Percentiles rank a stretch among this genome's conserved stretches.
Conservation (phyloP, 2,329 filamentous ascomycete genomes). For the Colletotrichum falcatum region DNA sequence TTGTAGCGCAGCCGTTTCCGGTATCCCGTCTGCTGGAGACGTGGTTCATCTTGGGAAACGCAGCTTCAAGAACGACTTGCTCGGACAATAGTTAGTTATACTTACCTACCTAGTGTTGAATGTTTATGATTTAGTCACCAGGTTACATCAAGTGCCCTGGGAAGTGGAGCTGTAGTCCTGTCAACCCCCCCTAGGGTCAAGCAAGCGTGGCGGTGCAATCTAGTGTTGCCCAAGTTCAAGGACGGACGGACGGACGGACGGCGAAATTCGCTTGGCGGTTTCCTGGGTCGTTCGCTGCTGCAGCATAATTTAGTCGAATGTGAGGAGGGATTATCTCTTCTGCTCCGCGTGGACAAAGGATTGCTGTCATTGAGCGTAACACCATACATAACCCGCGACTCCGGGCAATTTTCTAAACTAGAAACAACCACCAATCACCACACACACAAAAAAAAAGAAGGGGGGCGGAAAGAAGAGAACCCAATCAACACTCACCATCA, state of each 20-base stretch:
- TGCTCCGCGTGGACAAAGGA: not conserved
- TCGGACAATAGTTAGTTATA: conserved; percentile 35
- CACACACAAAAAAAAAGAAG: not conserved
- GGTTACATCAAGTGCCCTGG: too few relatives aligned
- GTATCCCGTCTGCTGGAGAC: conserved; percentile 2
- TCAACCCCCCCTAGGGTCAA: not conserved
- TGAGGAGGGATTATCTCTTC: conserved; percentile 1
- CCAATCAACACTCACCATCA: not conserved
- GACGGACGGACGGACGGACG: conserved; percentile 10
- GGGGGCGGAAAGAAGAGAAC: not conserved
- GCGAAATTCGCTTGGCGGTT: conserved; percentile 10
- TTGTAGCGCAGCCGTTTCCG: conserved; percentile 18
- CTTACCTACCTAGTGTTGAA: conserved; percentile 38
- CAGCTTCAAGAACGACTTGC: conserved; percentile 28
- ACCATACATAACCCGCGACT: not conserved
- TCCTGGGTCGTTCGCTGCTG: not conserved
- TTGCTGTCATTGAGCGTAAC: conserved; percentile 21
- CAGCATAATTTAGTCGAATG: conserved; percentile 12
- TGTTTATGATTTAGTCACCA: conserved; percentile 21
- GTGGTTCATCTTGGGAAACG: conserved; percentile 21
- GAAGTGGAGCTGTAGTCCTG: too few relatives aligned
- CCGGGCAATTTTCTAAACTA: not conserved
- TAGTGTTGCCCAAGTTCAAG: not conserved
- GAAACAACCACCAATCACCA: not conserved
- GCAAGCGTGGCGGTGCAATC: conserved; percentile 28